phyloP scores from a whole-genome alignment of 148 eudicot genomes.

The Hydrangea macrophylla region DNA sequence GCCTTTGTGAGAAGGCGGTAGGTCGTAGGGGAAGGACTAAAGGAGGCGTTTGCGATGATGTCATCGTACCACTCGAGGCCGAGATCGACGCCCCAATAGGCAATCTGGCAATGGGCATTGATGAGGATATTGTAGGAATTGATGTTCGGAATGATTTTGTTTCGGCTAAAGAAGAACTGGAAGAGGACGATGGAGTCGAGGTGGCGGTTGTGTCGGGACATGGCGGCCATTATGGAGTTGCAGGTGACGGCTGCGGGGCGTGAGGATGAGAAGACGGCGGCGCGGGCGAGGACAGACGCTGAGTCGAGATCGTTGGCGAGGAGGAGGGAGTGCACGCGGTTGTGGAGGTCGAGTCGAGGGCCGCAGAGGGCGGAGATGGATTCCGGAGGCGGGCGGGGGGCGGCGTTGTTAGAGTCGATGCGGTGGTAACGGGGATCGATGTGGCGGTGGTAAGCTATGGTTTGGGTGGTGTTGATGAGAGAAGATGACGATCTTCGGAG shows the following conservation, averaged over 20 bases:
- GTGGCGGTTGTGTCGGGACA: constrained; percentile 52
- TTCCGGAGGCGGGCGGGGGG: constrained; percentile 49
- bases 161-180: constrained; percentile 51
- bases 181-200: constrained; percentile 49
- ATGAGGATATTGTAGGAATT: constrained; percentile 55
- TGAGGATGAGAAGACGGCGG: constrained; percentile 43
- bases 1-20: constrained; percentile 66
- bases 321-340: constrained; percentile 68
- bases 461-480: not conserved
- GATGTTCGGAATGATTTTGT: constrained; percentile 53
- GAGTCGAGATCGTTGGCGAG: constrained; percentile 61
- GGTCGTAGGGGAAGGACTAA: constrained; percentile 56
- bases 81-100: constrained; percentile 31
- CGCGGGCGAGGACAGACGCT: constrained; percentile 54
- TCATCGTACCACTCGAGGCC: constrained; percentile 38
- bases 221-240: constrained; percentile 66
- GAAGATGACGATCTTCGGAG: constrained; percentile 16
- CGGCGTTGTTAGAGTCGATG: constrained; percentile 44
- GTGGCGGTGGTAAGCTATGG: not conserved
- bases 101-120: constrained; percentile 44
- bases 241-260: constrained; percentile 82
- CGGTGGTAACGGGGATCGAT: constrained; percentile 33
- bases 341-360: constrained; percentile 70
- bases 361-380: constrained; percentile 60
- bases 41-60: constrained; percentile 49